Conservation (phyloP, 768 basidiomycete genomes). For the Pisolithus tinctorius region DNA sequence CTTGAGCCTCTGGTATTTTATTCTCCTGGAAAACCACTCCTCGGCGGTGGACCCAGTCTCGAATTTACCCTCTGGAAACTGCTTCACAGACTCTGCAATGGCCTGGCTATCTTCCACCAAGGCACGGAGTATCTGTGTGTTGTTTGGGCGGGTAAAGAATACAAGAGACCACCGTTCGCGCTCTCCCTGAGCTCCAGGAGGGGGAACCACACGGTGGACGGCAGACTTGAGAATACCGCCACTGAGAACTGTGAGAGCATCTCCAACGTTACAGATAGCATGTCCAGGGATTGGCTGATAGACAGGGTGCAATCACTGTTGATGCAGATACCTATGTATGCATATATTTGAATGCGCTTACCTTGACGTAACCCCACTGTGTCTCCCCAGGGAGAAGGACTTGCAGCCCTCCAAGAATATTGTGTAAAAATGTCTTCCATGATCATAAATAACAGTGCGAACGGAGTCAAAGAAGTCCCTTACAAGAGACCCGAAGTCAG, state of each 20-base stretch:
- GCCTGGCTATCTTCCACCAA: constrained; percentile 44
- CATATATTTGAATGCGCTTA: constrained; percentile 7
- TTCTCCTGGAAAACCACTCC: constrained; percentile 37
- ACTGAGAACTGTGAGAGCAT: constrained; percentile 55
- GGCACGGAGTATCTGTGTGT: constrained; percentile 44
- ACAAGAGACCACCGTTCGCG: constrained; percentile 61
- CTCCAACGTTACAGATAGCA: constrained; percentile 57
- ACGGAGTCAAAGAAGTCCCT: constrained; percentile 8
- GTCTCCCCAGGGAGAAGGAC: constrained; percentile 56
- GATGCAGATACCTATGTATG: neutral
- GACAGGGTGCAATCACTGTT: neutral
- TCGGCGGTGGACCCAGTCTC: constrained; percentile 30
- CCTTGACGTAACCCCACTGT: constrained; percentile 65
- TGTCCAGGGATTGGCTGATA: constrained; percentile 45
- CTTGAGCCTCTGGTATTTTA: constrained; percentile 34
- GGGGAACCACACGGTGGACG: constrained; percentile 57
- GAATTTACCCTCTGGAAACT: constrained; percentile 31
- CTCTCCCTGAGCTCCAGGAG: constrained; percentile 49
- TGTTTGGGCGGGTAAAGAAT: constrained; percentile 59
- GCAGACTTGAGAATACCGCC: constrained; percentile 60
- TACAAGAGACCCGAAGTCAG: constrained; percentile 70
- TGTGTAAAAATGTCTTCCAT: constrained; percentile 49
- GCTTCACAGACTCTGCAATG: constrained; percentile 39
- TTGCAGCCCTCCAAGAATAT: constrained; percentile 63
- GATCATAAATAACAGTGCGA: neutral